These are phyloP conservation scores for Scutellaria baicalensis DNA, from an alignment of 257 asterid genomes.

Conservation along the genomic window DNA sequence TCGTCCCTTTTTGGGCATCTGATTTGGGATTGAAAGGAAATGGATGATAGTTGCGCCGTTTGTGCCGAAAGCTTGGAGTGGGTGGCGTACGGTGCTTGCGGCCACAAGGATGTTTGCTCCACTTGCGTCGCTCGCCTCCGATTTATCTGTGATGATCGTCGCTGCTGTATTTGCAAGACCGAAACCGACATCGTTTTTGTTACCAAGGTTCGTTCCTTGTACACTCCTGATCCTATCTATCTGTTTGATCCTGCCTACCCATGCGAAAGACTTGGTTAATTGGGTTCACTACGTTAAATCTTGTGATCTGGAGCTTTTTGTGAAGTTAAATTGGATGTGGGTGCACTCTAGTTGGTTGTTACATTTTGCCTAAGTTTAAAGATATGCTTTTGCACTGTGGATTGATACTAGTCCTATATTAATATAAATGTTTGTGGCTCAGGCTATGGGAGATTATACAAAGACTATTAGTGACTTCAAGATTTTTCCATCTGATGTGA, in stretches of 20 bases:
- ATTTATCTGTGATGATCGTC: conserved; percentile 88
- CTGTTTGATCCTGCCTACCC: neutral
- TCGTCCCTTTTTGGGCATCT: neutral
- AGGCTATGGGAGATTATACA: conserved; percentile 94
- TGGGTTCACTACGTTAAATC: neutral
- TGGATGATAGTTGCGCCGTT: conserved; percentile 98
- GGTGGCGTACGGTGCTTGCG: conserved; percentile 94
- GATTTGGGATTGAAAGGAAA: conserved; percentile 21
- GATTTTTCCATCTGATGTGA: conserved; percentile 50
- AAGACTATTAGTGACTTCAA: conserved; percentile 59
- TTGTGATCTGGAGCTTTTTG: neutral
- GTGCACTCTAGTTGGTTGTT: neutral
- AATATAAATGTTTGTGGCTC: neutral
- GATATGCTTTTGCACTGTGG: neutral
- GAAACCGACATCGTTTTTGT: conserved; percentile 62
- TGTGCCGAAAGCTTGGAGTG: conserved; percentile 95
- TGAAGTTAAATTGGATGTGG: neutral
- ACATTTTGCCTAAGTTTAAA: neutral
- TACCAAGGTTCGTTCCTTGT: conserved; percentile 59
- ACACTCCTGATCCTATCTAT: neutral
- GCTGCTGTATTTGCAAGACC: conserved; percentile 94
- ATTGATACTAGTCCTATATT: neutral
- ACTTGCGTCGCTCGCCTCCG: conserved; percentile 99
- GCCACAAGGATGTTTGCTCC: conserved; percentile 97
- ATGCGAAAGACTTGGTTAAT: neutral